These are phyloP conservation scores for Astrothelium subdiscretum DNA, from an alignment of 495 filamentous ascomycete species.

Conservation along the genomic window DNA sequence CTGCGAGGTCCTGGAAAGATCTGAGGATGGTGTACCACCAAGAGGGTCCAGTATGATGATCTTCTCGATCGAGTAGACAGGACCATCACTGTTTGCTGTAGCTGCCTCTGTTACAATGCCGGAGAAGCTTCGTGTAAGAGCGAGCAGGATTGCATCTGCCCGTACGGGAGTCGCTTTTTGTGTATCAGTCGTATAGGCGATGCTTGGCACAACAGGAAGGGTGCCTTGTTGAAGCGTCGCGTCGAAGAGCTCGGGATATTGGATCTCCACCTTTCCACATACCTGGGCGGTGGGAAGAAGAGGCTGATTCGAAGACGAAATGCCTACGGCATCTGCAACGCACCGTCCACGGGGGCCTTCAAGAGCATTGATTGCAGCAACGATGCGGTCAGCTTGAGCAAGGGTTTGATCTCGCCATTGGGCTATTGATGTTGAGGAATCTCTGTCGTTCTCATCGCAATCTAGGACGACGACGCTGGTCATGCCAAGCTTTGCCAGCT, in stretches of 20 bases:
- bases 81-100: slow-evolving; percentile 2
- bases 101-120: slow-evolving; percentile 27
- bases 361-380: slow-evolving; percentile 56
- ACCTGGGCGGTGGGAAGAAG: slow-evolving; percentile 7
- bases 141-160: slow-evolving; percentile 57
- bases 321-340: slow-evolving; percentile 52
- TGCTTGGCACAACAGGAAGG: slow-evolving; percentile 63
- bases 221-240: slow-evolving; percentile 60
- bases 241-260: slow-evolving; percentile 49
- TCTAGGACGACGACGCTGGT: slow-evolving; percentile 74
- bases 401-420: slow-evolving; percentile 31
- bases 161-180: slow-evolving; percentile 43
- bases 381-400: slow-evolving; percentile 62
- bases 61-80: slow-evolving; percentile 52
- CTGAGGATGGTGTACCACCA: slow-evolving; percentile 70
- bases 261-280: slow-evolving; percentile 32
- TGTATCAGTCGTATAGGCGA: slow-evolving; percentile 52
- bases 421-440: not conserved
- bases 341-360: slow-evolving; percentile 54
- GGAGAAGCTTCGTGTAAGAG: slow-evolving; percentile 61
- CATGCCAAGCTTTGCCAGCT: slow-evolving; percentile 71
- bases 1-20: slow-evolving; percentile 56
- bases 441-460: slow-evolving; percentile 32
- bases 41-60: slow-evolving; percentile 81
- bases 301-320: slow-evolving; percentile 23